A percentile compares a stretch with the other conserved stretches of the same genome.
Conservation (phyloP, 768 basidiomycete genomes). For the Crassisporium funariophilum region DNA sequence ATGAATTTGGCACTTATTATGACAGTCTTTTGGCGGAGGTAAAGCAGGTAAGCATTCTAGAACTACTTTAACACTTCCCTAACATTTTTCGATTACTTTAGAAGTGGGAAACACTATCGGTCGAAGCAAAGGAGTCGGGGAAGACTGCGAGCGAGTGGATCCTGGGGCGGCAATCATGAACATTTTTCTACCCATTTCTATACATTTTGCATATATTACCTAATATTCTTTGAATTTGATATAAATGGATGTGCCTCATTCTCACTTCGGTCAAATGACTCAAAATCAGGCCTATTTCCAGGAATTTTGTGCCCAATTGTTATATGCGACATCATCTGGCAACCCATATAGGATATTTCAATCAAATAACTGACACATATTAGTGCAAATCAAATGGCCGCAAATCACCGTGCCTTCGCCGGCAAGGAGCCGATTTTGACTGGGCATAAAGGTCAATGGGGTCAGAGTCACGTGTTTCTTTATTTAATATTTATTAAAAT, state of each 20-base stretch:
- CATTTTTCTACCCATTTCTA: conserved; percentile 1
- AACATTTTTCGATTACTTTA: conserved; percentile 1
- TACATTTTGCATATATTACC: conserved; percentile 1
- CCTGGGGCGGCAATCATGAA: conserved; percentile 1
- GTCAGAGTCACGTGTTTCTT: no score
- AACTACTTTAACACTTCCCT: neutral
- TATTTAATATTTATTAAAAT: no score
- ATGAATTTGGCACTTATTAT: conserved; percentile 13
- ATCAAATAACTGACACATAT: neutral
- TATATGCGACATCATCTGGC: no score
- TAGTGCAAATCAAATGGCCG: conserved; percentile 4
- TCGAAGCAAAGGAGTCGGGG: conserved; percentile 6
- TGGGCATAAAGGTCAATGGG: no score
- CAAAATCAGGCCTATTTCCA: no score
- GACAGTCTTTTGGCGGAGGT: conserved; percentile 8
- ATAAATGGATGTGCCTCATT: no score
- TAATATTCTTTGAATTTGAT: conserved; percentile 6
- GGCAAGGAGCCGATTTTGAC: conserved; percentile 5
- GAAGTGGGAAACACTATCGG: conserved; percentile 6
- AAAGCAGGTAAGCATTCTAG: conserved; percentile 8
- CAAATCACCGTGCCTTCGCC: neutral
- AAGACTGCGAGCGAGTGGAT: neutral
- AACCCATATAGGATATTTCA: conserved; percentile 7
- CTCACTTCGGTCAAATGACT: no score
- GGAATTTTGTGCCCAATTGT: no score